Evolutionary conservation across 1,139 yeast genomes (phyloP).

Genomic region (Arxiozyma heterogenica): DNA sequence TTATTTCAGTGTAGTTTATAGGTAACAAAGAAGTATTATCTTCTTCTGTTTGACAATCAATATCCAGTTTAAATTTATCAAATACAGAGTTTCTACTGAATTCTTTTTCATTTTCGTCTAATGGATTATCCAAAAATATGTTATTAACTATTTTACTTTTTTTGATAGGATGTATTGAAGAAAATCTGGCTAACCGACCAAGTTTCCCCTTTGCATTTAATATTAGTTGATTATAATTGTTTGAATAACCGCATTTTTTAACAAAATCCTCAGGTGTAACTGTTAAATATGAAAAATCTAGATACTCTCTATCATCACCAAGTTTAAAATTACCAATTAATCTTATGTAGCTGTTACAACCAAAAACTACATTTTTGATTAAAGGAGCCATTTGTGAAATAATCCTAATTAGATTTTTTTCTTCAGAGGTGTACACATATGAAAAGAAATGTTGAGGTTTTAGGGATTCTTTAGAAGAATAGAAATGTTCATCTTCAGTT

Average conservation of each 20-base stretch:
- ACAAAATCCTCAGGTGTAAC: slow-evolving; percentile 59
- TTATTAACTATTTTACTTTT: not conserved
- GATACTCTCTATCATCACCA: slow-evolving; percentile 56
- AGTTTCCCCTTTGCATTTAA: slow-evolving; percentile 1
- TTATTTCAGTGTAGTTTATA: slow-evolving; percentile 23
- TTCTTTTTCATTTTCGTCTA: slow-evolving; percentile 26
- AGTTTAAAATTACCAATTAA: slow-evolving; percentile 67
- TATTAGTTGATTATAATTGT: not conserved
- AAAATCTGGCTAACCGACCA: slow-evolving; percentile 38
- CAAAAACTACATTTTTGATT: slow-evolving; percentile 41
- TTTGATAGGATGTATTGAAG: slow-evolving; percentile 46
- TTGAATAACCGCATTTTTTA: slow-evolving; percentile 41
- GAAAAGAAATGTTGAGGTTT: slow-evolving; percentile 6
- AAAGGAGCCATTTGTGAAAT: slow-evolving; percentile 57
- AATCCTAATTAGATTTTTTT: slow-evolving; percentile 53
- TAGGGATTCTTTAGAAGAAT: slow-evolving; percentile 20
- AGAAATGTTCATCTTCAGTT: slow-evolving; percentile 26
- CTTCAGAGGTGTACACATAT: slow-evolving; percentile 49
- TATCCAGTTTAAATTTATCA: slow-evolving; percentile 29
- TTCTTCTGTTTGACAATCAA: slow-evolving; percentile 6
- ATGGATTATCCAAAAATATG: slow-evolving; percentile 6
- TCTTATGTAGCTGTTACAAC: slow-evolving; percentile 42
- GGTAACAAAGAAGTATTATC: not conserved
- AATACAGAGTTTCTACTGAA: slow-evolving; percentile 37
- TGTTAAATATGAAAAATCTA: slow-evolving; percentile 54